These are phyloP conservation scores for Citrus maxima DNA, from an alignment of 345 rosid genomes.

Conservation along the genomic window DNA sequence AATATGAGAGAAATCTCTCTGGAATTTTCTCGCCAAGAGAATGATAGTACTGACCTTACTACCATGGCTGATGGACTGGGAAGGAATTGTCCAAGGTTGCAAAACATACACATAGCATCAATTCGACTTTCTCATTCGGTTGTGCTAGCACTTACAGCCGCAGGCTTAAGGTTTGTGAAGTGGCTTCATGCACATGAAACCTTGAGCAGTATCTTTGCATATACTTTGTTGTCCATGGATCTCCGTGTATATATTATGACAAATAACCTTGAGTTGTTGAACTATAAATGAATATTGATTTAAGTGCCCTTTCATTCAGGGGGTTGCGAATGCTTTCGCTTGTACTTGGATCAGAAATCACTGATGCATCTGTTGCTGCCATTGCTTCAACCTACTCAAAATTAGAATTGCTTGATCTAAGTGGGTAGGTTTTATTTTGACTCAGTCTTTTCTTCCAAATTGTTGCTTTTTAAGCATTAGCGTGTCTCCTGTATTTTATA, in stretches of 20 bases:
- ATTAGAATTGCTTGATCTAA: slow-evolving; percentile 88
- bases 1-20: slow-evolving; percentile 76
- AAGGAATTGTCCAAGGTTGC: slow-evolving; percentile 66
- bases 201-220: neutral
- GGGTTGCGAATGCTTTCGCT: slow-evolving; percentile 87
- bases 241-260: neutral
- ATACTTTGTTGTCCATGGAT: neutral
- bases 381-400: slow-evolving; percentile 72
- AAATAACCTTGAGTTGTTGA: neutral
- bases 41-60: slow-evolving; percentile 69
- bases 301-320: slow-evolving; percentile 38
- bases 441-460: slow-evolving; percentile 2
- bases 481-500: slow-evolving; percentile 6
- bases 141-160: slow-evolving; percentile 85
- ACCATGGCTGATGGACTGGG: slow-evolving; percentile 72
- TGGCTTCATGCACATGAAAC: neutral
- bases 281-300: slow-evolving; percentile 2
- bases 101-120: slow-evolving; percentile 87
- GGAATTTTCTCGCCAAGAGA: slow-evolving; percentile 77
- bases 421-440: slow-evolving; percentile 68
- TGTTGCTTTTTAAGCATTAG: neutral
- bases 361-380: slow-evolving; percentile 93
- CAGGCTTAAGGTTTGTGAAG: slow-evolving; percentile 65
- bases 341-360: slow-evolving; percentile 85
- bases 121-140: slow-evolving; percentile 68